phyloP scores from a whole-genome alignment of 805 yeast species.

The Suhomyces sp. region DNA sequence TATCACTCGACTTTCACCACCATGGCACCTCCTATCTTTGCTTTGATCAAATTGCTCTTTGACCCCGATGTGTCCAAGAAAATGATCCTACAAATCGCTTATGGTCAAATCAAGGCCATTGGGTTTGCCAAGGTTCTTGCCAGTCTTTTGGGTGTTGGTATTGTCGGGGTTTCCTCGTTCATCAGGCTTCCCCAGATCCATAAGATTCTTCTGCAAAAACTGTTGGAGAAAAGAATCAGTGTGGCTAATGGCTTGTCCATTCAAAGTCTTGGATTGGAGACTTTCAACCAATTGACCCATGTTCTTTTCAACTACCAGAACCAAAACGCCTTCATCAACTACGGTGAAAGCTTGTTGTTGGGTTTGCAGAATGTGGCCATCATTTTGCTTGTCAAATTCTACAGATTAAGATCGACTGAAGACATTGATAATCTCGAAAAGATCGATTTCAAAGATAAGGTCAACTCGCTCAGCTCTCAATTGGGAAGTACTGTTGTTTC shows the following conservation, averaged over 20 bases:
- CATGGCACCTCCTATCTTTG: constrained; percentile 29
- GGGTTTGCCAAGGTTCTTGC: constrained; percentile 37
- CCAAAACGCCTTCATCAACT: constrained; percentile 34
- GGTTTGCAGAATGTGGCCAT: constrained; percentile 41
- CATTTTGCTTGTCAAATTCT: constrained; percentile 35
- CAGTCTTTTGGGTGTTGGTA: constrained; percentile 29
- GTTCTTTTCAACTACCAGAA: constrained; percentile 38
- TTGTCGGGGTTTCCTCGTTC: constrained; percentile 39
- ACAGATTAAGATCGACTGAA: constrained; percentile 20
- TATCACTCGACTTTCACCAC: too few species aligned
- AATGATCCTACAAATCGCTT: constrained; percentile 37
- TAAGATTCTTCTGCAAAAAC: constrained; percentile 31
- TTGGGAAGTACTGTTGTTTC: constrained; percentile 27
- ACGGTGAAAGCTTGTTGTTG: constrained; percentile 41
- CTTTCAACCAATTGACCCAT: constrained; percentile 37
- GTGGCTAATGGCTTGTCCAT: constrained; percentile 40
- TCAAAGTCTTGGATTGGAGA: constrained; percentile 37
- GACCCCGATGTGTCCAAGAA: constrained; percentile 42
- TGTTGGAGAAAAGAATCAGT: constrained; percentile 21
- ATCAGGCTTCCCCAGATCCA: constrained; percentile 42
- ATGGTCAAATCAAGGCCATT: constrained; percentile 31
- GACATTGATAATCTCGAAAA: constrained; percentile 5
- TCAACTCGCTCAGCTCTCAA: constrained; percentile 12
- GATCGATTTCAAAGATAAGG: constrained; percentile 1
- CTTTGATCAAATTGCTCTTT: constrained; percentile 32